Evolutionary conservation across 2,329 filamentous ascomycete genomes (phyloP).

Genomic region (Fusarium sp.): DNA sequence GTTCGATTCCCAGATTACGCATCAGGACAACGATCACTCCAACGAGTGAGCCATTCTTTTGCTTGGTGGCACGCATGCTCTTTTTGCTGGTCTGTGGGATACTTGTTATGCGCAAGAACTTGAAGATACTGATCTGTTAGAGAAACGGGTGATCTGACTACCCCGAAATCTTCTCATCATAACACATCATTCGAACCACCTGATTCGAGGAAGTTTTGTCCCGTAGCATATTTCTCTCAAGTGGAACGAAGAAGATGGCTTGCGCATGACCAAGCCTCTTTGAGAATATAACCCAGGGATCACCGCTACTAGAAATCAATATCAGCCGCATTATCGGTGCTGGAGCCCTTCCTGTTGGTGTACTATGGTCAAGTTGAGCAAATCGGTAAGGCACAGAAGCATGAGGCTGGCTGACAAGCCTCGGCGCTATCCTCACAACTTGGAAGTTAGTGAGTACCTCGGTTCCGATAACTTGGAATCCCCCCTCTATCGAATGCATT

Average conservation of each 20-base stretch:
- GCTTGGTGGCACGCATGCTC: not conserved
- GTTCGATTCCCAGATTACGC: conserved; percentile 34
- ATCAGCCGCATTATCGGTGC: conserved; percentile 14
- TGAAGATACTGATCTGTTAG: not conserved
- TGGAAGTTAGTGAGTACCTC: not conserved
- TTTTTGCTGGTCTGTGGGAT: not conserved
- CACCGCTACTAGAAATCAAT: conserved; percentile 5
- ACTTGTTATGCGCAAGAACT: not conserved
- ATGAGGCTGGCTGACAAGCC: conserved; percentile 32
- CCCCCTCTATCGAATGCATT: not conserved
- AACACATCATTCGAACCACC: not conserved
- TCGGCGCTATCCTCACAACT: conserved; percentile 2
- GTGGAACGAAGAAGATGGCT: conserved; percentile 2
- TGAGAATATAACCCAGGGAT: conserved; percentile 7
- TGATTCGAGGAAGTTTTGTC: conserved; percentile 11
- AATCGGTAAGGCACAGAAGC: conserved; percentile 13
- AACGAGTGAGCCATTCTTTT: not conserved
- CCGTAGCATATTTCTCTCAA: not conserved
- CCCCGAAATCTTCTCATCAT: not conserved
- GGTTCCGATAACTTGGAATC: conserved; percentile 19
- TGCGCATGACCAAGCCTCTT: conserved; percentile 29
- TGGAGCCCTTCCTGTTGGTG: not conserved
- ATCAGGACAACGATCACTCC: not conserved
- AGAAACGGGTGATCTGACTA: not conserved
- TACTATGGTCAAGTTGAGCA: not conserved